Conservation (phyloP, 306 rosid genomes). For the Castanopsis chinensis region DNA sequence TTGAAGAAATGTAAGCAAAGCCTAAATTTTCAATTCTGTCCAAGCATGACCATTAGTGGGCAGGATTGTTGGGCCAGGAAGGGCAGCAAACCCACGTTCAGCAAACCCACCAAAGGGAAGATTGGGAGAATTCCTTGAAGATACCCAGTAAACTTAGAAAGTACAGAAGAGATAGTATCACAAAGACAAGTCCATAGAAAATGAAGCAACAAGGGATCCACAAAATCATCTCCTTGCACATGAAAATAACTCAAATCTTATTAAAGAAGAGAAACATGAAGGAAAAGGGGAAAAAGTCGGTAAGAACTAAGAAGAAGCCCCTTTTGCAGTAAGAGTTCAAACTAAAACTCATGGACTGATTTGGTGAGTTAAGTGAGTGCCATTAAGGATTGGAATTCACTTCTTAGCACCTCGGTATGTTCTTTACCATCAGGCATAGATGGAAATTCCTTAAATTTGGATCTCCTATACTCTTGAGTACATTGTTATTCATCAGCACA, state of each 20-base stretch:
- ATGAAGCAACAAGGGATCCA: neutral
- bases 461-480: neutral
- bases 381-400: neutral
- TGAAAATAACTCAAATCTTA: neutral
- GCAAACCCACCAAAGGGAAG: neutral
- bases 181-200: neutral
- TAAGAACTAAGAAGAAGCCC: no score
- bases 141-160: neutral
- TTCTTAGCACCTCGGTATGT: neutral
- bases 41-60: neutral
- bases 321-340: no score
- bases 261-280: no score
- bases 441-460: neutral
- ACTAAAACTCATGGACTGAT: neutral
- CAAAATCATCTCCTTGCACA: neutral
- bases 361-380: neutral
- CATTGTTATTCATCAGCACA: neutral
- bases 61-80: neutral
- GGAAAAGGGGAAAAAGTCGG: no score
- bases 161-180: neutral
- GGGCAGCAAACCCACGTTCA: neutral
- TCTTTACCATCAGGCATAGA: neutral
- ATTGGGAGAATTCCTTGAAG: neutral
- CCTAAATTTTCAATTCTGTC: neutral
- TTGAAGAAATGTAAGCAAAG: neutral